A percentile compares a stretch with the other conserved stretches of the same genome.
These are phyloP conservation scores for Rhizopus delemar DNA, from an alignment of 371 early-diverging fungal genomes.

Conservation along the genomic window DNA sequence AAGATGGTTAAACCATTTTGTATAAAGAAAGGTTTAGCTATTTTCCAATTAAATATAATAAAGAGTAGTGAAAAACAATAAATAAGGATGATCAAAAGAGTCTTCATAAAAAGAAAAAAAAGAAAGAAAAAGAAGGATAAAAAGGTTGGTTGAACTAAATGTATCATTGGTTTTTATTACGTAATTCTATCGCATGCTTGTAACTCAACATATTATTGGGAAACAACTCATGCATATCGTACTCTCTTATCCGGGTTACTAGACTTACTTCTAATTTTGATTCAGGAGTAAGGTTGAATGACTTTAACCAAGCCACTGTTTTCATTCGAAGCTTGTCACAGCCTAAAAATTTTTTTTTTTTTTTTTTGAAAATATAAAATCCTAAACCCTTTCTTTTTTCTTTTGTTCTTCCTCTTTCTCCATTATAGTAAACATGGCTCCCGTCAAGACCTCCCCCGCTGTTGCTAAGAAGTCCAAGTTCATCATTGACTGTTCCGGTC, in stretches of 20 bases:
- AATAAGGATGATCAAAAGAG: background rate
- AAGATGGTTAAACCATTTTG: background rate
- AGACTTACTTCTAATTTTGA: background rate
- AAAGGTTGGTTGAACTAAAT: background rate
- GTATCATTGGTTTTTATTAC: background rate
- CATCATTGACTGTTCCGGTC: constrained; percentile 92
- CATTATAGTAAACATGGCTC: constrained; percentile 42
- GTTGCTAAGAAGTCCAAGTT: constrained; percentile 68
- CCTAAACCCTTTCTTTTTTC: background rate
- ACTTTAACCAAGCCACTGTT: background rate
- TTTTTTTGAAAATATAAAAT: background rate
- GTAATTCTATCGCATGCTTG: background rate
- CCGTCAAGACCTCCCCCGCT: constrained; percentile 47
- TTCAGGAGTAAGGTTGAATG: background rate
- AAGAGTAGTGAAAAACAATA: background rate
- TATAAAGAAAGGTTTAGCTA: background rate
- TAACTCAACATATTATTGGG: constrained; percentile 1
- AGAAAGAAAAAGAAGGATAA: background rate
- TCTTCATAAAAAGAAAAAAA: background rate
- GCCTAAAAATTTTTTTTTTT: constrained; percentile 1
- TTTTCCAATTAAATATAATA: background rate
- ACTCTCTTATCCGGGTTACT: background rate
- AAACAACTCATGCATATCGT: background rate
- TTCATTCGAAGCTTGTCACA: background rate
- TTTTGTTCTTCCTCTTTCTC: constrained; percentile 26